phyloP scores from a whole-genome alignment of 129 eudicot species.

The Lactuca saligna region DNA sequence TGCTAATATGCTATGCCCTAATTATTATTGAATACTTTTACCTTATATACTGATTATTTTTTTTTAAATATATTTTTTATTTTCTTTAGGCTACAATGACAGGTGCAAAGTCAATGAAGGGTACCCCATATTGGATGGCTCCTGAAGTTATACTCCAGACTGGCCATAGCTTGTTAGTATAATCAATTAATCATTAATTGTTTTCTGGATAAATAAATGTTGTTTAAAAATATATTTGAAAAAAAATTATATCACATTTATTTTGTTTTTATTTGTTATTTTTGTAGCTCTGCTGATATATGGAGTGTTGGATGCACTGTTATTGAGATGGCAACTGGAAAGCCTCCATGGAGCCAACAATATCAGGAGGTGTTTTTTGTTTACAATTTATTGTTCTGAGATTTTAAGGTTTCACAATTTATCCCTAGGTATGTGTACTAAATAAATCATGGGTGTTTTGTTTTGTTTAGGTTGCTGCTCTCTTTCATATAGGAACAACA shows the following conservation, averaged over 20 bases:
- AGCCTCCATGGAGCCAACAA: conserved; percentile 99
- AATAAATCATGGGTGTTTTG: conserved; percentile 15
- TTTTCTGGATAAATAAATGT: background rate
- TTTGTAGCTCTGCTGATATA: conserved; percentile 85
- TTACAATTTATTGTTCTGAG: conserved; percentile 9
- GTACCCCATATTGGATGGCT: conserved; percentile 99
- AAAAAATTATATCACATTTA: background rate
- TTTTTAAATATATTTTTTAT: background rate
- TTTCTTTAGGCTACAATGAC: conserved; percentile 86
- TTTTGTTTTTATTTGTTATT: conserved; percentile 11
- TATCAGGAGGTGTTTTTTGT: conserved; percentile 73
- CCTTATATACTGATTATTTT: background rate
- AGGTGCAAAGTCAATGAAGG: conserved; percentile 99
- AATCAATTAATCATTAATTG: conserved; percentile 1
- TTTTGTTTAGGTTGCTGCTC: conserved; percentile 85
- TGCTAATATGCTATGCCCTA: background rate
- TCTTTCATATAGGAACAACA: conserved; percentile 92
- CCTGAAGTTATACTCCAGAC: conserved; percentile 99
- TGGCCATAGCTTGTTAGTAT: conserved; percentile 92
- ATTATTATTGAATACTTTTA: background rate
- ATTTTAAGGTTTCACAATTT: conserved; percentile 5
- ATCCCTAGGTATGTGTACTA: conserved; percentile 5
- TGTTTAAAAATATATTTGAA: background rate
- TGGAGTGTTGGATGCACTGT: conserved; percentile 99
- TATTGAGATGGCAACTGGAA: conserved; percentile 99